These are phyloP conservation scores for Cyclotella cryptica DNA, from an alignment of 108 stramenopile species.

Conservation along the genomic window DNA sequence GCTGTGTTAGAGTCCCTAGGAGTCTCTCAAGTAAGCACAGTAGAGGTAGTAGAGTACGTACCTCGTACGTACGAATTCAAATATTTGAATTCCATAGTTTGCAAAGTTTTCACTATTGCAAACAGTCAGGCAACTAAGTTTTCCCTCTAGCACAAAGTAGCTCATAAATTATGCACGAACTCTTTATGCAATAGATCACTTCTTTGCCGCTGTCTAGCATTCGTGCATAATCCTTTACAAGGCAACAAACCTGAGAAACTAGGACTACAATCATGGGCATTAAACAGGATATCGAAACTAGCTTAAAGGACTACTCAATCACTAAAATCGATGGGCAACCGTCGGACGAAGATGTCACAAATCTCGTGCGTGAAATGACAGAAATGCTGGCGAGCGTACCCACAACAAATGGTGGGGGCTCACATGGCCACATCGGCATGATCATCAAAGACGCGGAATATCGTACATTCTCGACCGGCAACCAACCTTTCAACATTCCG, in stretches of 20 bases:
- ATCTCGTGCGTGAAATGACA: not conserved
- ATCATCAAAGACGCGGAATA: conserved; percentile 22
- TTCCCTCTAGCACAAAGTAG: too few relatives aligned
- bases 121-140: too few relatives aligned
- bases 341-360: conserved; percentile 7
- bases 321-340: conserved; percentile 29
- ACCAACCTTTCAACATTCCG: not conserved
- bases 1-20: too few relatives aligned
- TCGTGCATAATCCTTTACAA: not conserved
- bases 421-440: conserved; percentile 15
- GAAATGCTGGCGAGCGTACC: not conserved
- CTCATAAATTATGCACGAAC: conserved; percentile 15
- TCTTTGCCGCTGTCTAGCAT: conserved; percentile 19
- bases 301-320: not conserved
- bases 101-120: too few relatives aligned
- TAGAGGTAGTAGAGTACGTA: too few relatives aligned
- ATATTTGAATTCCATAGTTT: too few relatives aligned
- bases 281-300: conserved; percentile 7
- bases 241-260: too few relatives aligned
- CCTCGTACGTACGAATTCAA: too few relatives aligned
- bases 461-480: not conserved
- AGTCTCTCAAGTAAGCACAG: too few relatives aligned
- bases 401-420: not conserved
- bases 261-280: conserved; percentile 4
- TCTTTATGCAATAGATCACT: conserved; percentile 5